Evolutionary conservation across 805 yeast genomes (phyloP).

Genomic region (Candida verbasci): DNA sequence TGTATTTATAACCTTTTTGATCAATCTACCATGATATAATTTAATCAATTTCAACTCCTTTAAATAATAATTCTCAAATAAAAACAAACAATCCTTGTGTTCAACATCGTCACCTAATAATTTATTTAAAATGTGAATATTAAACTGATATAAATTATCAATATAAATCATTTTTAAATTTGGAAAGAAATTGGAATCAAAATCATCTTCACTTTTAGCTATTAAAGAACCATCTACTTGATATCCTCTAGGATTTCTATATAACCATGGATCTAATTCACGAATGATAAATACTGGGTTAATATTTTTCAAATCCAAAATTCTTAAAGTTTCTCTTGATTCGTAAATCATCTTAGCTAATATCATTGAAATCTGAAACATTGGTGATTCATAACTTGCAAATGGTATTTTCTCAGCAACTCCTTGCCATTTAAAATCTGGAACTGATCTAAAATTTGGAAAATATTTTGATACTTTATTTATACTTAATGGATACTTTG

Average conservation of each 20-base stretch:
- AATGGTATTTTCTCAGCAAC: constrained; percentile 1
- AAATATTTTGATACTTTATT: neutral
- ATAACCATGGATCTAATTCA: neutral
- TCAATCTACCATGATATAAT: neutral
- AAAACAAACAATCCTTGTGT: neutral
- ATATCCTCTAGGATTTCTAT: neutral
- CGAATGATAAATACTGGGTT: constrained; percentile 3
- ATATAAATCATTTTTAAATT: neutral
- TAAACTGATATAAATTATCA: constrained; percentile 4
- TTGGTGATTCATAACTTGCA: constrained; percentile 2
- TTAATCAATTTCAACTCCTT: neutral
- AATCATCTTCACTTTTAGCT: neutral
- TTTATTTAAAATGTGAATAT: neutral
- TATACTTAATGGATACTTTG: constrained; percentile 2
- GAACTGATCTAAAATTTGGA: neutral
- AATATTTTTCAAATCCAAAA: neutral
- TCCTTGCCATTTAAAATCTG: neutral
- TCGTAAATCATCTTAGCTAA: neutral
- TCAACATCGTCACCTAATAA: neutral
- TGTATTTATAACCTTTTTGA: neutral
- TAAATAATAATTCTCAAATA: constrained; percentile 1
- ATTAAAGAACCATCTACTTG: neutral
- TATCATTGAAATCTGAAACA: neutral
- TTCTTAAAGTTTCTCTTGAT: neutral
- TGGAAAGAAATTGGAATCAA: constrained; percentile 1